Conservation (phyloP, 2,329 filamentous ascomycete species). For the Furcasterigmium furcatum region DNA sequence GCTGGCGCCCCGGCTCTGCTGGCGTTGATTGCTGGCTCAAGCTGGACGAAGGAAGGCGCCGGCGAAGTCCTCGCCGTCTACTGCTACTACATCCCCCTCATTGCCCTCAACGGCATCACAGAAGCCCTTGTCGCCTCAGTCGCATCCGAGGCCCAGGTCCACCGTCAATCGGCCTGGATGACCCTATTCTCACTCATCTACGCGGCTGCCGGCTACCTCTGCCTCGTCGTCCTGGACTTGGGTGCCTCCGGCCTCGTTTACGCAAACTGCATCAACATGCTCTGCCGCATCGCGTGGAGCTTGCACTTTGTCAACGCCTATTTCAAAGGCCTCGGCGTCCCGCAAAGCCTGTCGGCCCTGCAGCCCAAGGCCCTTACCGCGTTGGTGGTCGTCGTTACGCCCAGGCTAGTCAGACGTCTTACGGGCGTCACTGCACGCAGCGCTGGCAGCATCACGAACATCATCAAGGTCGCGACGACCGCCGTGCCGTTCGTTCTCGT, state of each 20-base stretch:
- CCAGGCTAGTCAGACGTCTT: constrained; percentile 31
- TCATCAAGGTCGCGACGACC: constrained; percentile 46
- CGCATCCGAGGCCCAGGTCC: constrained; percentile 71
- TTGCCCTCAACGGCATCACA: constrained; percentile 86
- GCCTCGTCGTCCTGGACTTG: constrained; percentile 64
- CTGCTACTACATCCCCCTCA: constrained; percentile 88
- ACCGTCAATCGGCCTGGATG: constrained; percentile 82
- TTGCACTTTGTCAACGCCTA: constrained; percentile 65
- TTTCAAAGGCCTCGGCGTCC: constrained; percentile 44
- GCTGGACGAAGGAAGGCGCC: constrained; percentile 74
- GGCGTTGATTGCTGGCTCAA: constrained; percentile 69
- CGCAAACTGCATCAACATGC: constrained; percentile 90
- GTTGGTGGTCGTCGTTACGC: constrained; percentile 39
- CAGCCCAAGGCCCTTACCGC: constrained; percentile 40
- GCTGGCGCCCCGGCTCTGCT: constrained; percentile 71
- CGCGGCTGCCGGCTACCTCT: constrained; percentile 68
- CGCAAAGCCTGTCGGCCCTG: constrained; percentile 36
- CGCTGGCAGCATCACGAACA: constrained; percentile 22
- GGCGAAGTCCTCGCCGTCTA: constrained; percentile 73
- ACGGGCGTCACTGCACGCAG: constrained; percentile 4
- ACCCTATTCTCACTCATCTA: constrained; percentile 74
- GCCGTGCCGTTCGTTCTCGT: constrained; percentile 49
- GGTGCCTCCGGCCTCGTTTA: constrained; percentile 80
- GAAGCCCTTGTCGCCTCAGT: constrained; percentile 93
- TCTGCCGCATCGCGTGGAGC: constrained; percentile 80